Evolutionary conservation across 169 alveolate species (phyloP).

Genomic region (Theileria luwenshuni): DNA sequence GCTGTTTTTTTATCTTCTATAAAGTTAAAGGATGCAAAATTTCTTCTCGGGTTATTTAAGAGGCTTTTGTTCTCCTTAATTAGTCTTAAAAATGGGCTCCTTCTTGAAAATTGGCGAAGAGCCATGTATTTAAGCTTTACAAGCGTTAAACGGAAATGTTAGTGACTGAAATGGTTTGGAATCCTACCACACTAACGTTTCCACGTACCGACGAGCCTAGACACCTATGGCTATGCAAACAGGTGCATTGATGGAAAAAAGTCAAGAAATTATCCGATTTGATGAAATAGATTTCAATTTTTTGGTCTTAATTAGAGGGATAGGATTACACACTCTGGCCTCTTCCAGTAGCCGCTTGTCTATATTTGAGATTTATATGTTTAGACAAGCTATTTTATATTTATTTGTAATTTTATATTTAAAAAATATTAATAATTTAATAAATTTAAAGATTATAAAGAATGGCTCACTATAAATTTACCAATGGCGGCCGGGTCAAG

Average conservation of each 20-base stretch:
- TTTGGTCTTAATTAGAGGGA: not conserved
- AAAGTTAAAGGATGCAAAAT: constrained; percentile 32
- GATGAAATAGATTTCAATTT: not conserved
- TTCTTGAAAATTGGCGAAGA: not conserved
- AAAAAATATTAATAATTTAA: too few species aligned
- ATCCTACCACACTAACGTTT: constrained; percentile 18
- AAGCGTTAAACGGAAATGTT: not conserved
- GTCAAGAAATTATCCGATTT: not conserved
- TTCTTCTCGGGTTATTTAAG: not conserved
- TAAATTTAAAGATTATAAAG: not conserved
- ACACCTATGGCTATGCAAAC: not conserved
- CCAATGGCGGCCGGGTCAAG: constrained; percentile 1
- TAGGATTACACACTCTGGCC: not conserved
- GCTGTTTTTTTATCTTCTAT: constrained; percentile 43
- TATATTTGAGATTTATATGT: too few species aligned
- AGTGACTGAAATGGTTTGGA: constrained; percentile 18
- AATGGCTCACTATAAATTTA: constrained; percentile 13
- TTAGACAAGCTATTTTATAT: not conserved
- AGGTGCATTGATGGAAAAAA: constrained; percentile 11
- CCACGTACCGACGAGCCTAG: not conserved
- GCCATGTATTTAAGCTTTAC: constrained; percentile 6
- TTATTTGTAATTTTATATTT: too few species aligned
- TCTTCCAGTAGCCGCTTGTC: not conserved
- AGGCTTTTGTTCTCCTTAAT: not conserved
- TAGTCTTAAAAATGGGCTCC: constrained; percentile 18